phyloP scores from a whole-genome alignment of 805 yeast genomes.

The Candida krabiensis region DNA sequence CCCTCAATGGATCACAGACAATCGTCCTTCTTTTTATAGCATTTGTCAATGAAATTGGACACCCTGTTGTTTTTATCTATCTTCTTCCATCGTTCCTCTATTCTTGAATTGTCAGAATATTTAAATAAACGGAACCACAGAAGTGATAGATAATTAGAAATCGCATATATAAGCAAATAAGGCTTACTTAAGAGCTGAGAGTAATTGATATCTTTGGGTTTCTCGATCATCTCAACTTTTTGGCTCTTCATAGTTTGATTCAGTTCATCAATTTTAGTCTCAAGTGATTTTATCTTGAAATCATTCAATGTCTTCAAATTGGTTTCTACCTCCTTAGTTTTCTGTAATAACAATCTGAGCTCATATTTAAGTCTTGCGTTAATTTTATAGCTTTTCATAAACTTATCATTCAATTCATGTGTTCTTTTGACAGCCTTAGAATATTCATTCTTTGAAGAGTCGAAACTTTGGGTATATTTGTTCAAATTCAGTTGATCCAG shows the following conservation, averaged over 20 bases:
- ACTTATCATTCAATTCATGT: constrained; percentile 35
- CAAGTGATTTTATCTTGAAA: constrained; percentile 34
- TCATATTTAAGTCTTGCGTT: constrained; percentile 68
- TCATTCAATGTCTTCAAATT: constrained; percentile 38
- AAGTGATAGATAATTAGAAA: constrained; percentile 18
- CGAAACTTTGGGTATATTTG: constrained; percentile 11
- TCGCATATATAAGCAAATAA: constrained; percentile 20
- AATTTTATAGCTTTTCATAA: constrained; percentile 52
- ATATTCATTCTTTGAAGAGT: constrained; percentile 14
- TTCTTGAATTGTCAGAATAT: constrained; percentile 22
- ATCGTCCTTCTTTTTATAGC: constrained; percentile 22
- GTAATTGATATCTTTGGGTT: constrained; percentile 6
- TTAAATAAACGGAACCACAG: constrained; percentile 16
- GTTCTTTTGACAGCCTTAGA: constrained; percentile 22
- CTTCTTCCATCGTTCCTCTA: constrained; percentile 28
- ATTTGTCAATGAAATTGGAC: constrained; percentile 21
- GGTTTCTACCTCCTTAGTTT: constrained; percentile 68
- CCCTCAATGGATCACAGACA: no score
- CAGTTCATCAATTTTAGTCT: constrained; percentile 17
- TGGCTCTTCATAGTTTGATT: constrained; percentile 1
- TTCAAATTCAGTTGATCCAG: constrained; percentile 20
- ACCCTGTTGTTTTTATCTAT: constrained; percentile 30
- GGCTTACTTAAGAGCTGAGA: constrained; percentile 18
- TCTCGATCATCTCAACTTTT: not conserved
- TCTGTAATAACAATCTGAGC: constrained; percentile 53